Base-by-base conservation (phyloP, 768 basidiomycete species). In the Leccinum imitatum region DNA sequence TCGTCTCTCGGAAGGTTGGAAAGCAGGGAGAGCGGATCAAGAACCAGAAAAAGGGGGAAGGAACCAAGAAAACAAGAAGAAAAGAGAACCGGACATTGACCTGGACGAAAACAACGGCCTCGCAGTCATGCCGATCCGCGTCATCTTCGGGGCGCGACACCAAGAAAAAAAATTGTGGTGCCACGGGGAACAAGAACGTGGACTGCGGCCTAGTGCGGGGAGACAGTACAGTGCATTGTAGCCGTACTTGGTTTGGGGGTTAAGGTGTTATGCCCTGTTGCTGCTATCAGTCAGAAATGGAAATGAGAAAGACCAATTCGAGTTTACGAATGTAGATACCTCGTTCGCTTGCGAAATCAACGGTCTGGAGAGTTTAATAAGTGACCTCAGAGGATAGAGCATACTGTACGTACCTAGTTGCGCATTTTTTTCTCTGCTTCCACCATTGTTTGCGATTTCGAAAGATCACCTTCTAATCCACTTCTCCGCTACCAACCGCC, bases 351-450 rank as follows among this genome's bases (percentile, higher is more conserved):
- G 77, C 61, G 35, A 70, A 59, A 8, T 21, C 46, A 50, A 61
- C 59, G n/a, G 64, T 65, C 80, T 82, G 53, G 5, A 46, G 1
- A 19, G 39, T 51, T 59, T 11, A 30, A 48, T 54, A 15, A 61
- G 35, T 3, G n/a, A 54, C 51, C 11, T 4, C 13, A 17, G 46
- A 39, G 41, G 52, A 54, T 37, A 19, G 7, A 15, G 6, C 6
- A 23, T 23, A 27, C 77, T 37, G 21, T 25, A 58, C 77, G 44
- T 64, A 84, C 83, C 66, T 83, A 6, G 74, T 60, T 9, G 68
- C 60, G 23, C 72, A 74, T 21, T 52, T 72, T 75, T 60, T 67
- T 76, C 65, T 84, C 82, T 0, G 58, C 67, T 19, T 81, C 79
- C 0, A 70, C 67, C 11, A 70, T 73, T 0, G 59, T 58, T 30